A percentile compares a stretch with the other conserved stretches of the same genome.
Conservation (phyloP, 345 rosid genomes). For the Erucastrum elatum region DNA sequence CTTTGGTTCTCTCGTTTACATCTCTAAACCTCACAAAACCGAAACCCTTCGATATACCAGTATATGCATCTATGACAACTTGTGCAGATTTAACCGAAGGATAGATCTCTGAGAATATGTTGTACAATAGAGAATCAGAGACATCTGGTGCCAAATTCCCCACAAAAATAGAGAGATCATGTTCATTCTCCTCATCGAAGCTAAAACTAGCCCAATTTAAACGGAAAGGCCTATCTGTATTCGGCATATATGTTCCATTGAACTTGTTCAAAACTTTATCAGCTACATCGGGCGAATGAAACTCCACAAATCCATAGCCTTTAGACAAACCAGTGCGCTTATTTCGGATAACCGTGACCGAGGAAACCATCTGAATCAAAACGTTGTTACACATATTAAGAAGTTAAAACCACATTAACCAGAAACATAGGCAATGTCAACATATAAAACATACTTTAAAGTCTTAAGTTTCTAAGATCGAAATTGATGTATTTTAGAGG, state of each 20-base stretch:
- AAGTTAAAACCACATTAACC: neutral
- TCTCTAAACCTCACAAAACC: conserved; percentile 99
- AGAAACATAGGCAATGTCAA: neutral
- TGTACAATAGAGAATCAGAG: conserved; percentile 68
- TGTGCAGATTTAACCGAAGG: conserved; percentile 89
- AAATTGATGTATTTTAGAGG: neutral
- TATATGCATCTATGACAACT: conserved; percentile 87
- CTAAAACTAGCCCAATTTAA: conserved; percentile 98
- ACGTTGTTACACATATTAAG: neutral
- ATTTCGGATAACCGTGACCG: conserved; percentile 83
- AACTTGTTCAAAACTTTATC: conserved; percentile 82
- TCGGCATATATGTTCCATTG: conserved; percentile 67
- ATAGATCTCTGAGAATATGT: conserved; percentile 70
- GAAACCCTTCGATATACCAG: conserved; percentile 96
- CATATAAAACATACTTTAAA: neutral
- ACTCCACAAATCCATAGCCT: conserved; percentile 97
- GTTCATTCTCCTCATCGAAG: conserved; percentile 73
- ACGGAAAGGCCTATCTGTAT: conserved; percentile 86
- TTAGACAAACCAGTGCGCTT: conserved; percentile 85
- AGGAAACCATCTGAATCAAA: conserved; percentile 63
- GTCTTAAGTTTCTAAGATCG: neutral
- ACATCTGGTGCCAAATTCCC: conserved; percentile 97
- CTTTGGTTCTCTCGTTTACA: conserved; percentile 71
- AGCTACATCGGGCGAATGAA: conserved; percentile 77
- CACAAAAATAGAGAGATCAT: conserved; percentile 93